Base-by-base conservation (phyloP, 1,284 basidiomycete genomes). In the Naganishia sp. region DNA sequence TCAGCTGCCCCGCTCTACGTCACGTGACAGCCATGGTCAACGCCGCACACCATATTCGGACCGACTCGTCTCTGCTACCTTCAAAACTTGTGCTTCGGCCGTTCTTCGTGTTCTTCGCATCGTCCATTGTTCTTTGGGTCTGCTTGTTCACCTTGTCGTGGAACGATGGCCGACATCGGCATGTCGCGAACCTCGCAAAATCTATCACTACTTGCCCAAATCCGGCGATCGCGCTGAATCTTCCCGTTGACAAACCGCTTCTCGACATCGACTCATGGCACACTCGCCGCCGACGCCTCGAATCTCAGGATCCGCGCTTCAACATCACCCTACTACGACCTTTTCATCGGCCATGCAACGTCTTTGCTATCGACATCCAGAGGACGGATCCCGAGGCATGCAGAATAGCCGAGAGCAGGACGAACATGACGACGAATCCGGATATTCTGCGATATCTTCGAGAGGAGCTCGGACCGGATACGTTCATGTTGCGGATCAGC, bases 401-500 rank as follows among this genome's bases (percentile, higher is more conserved):
- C 57, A 25, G 43, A 11, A 50, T 42, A 21, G 49, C 49, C 35
- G 57, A 61, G 50, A 61, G 35, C 35, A 61, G 57, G 32, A 46
- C 47, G 21, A 50, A 61, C 15, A 61, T 61, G 57, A 50, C 57
- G 32, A 25, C 41, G 10, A 47, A 61, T 42, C n/a, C 47, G 21
- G 47, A 61, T 10, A 47, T 61, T 3, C 13, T 61, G 35, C 46
- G 57, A 6, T 51, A 61, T 25, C 15, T 63, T 35, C 53, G 42
- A 32, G 62, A 55, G 11, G 53, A 63, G 21, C 28, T 53, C 11
- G 62, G 62, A 17, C 62, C 62, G 21, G 62, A 63, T 41, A 47
- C 51, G n/a, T 63, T 63, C 32, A 54, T 63, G 62, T 18, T 63
- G 28, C 39, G 62, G 32, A 46, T 55, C 42, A 55, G 53, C 31